Evolutionary conservation across 352 stramenopile species (phyloP).

Genomic region (Globisporangium uncinulatum): DNA sequence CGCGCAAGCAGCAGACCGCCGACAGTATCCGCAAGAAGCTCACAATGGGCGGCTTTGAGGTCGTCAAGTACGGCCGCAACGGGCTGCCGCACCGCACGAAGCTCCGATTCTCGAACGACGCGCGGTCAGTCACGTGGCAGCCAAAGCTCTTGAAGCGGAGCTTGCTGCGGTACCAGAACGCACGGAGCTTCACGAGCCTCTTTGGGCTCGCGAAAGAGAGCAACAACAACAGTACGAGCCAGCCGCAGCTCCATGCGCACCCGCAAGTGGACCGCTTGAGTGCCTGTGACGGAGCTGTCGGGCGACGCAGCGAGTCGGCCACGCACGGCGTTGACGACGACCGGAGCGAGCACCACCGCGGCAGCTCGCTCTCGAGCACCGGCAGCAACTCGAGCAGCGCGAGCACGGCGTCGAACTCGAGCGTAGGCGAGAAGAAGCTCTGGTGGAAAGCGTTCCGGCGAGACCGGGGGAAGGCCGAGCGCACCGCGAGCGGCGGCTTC

Average conservation of each 20-base stretch:
- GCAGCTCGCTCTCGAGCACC: conserved; percentile 8
- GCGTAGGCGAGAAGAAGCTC: conserved; percentile 54
- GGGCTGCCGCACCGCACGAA: conserved; percentile 72
- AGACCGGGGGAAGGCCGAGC: conserved; percentile 48
- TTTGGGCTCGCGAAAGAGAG: conserved; percentile 41
- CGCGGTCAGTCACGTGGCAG: conserved; percentile 68
- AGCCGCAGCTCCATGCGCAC: conserved; percentile 37
- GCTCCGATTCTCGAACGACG: conserved; percentile 61
- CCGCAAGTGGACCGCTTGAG: conserved; percentile 28
- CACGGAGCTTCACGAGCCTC: conserved; percentile 56
- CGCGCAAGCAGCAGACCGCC: conserved; percentile 55
- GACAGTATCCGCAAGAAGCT: conserved; percentile 68
- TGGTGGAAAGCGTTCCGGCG: conserved; percentile 71
- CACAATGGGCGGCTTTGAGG: conserved; percentile 58
- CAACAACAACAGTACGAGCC: conserved; percentile 23
- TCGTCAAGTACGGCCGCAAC: conserved; percentile 80
- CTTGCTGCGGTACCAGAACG: conserved; percentile 66
- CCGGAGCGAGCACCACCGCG: conserved; percentile 7
- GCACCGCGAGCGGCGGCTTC: conserved; percentile 57
- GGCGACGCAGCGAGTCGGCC: conserved; percentile 21
- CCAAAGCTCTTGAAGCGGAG: conserved; percentile 71
- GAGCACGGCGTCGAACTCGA: conserved; percentile 34
- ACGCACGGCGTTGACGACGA: conserved; percentile 15
- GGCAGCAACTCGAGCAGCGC: conserved; percentile 18
- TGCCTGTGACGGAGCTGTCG: conserved; percentile 11